Conservation (phyloP, 768 basidiomycete genomes). For the Lenzites betulinus region DNA sequence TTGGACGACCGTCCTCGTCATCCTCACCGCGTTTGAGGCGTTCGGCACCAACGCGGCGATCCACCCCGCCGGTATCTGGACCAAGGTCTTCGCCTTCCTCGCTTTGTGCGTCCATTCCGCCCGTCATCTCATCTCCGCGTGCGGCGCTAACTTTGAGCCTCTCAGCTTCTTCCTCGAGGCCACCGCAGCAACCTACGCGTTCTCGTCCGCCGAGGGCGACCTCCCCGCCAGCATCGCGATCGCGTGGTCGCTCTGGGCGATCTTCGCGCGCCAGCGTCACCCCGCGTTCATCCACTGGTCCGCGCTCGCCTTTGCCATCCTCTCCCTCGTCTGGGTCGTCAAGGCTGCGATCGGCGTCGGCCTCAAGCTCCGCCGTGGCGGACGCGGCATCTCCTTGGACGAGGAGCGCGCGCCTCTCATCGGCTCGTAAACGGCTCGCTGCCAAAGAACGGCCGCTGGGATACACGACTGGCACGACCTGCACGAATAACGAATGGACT, state of each 20-base stretch:
- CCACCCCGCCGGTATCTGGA: constrained; percentile 79
- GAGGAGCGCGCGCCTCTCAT: constrained; percentile 89
- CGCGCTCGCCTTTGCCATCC: constrained; percentile 80
- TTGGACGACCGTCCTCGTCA: constrained; percentile 83
- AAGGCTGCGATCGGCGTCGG: constrained; percentile 68
- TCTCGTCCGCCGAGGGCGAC: constrained; percentile 88
- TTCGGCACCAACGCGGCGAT: constrained; percentile 77
- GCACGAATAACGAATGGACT: neutral
- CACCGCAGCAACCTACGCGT: constrained; percentile 92
- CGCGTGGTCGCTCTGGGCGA: constrained; percentile 91
- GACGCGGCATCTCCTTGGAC: constrained; percentile 66
- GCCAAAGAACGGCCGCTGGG: too few relatives aligned
- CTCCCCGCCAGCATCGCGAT: constrained; percentile 91
- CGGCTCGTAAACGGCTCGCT: constrained; percentile 25
- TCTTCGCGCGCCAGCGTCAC: constrained; percentile 74
- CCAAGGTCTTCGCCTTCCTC: constrained; percentile 94
- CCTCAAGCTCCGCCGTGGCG: constrained; percentile 42
- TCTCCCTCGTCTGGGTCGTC: constrained; percentile 81
- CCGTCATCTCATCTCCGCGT: constrained; percentile 5
- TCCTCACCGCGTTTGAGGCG: constrained; percentile 84
- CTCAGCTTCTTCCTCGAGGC: constrained; percentile 87
- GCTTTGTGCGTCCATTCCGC: constrained; percentile 57
- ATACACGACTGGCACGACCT: neutral
- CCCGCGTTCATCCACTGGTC: constrained; percentile 88
- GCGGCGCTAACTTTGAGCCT: neutral